Conservation (phyloP, 1,139 yeast species). For the Pichia inconspicua region DNA sequence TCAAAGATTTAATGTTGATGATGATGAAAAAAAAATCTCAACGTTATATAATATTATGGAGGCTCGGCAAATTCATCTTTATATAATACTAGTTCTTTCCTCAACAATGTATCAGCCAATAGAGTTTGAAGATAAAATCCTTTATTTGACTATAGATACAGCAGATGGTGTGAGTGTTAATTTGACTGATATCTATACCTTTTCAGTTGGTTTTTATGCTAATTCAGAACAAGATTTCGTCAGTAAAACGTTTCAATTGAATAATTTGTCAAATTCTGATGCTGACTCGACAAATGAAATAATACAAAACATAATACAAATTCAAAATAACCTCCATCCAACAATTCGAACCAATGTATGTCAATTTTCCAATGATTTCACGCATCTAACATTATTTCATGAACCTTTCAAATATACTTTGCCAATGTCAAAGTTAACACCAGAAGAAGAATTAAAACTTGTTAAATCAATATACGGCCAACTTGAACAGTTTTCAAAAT, state of each 20-base stretch:
- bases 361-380: not conserved
- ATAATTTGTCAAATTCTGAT: conserved; percentile 4
- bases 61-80: not conserved
- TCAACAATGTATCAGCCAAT: not conserved
- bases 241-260: not conserved
- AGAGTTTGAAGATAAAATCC: not conserved
- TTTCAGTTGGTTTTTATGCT: not conserved
- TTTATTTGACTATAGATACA: not conserved
- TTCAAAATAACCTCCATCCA: not conserved
- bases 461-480: conserved; percentile 4
- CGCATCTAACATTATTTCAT: not conserved
- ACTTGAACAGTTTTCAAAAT: conserved; percentile 6
- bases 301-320: not conserved
- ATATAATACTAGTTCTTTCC: not conserved
- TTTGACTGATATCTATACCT: conserved; percentile 1
- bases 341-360: not conserved
- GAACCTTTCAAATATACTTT: conserved; percentile 14
- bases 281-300: not conserved
- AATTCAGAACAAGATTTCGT: not conserved
- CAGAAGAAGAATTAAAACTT: conserved; percentile 4
- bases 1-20: not conserved
- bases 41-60: not conserved
- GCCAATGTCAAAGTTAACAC: conserved; percentile 11
- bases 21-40: not conserved
- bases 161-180: not conserved